A percentile compares a stretch with the other conserved stretches of the same genome.
These are phyloP conservation scores for Obelidium mucronatum DNA, from an alignment of 192 early-diverging fungal genomes.

Conservation along the genomic window DNA sequence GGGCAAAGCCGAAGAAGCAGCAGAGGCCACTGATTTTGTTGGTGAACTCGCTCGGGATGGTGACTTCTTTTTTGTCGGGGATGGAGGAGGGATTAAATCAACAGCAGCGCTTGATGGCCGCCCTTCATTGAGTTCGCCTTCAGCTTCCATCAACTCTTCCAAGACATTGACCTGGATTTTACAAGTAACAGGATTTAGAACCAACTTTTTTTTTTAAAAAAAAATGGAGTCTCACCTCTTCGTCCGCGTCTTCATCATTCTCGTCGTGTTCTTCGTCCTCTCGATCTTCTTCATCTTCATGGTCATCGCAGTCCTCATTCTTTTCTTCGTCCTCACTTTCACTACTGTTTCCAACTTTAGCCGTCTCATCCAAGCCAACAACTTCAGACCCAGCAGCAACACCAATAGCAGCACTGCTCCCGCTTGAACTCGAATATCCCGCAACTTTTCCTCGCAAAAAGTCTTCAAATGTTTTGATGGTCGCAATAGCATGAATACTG, in stretches of 20 bases:
- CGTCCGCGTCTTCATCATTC: background rate
- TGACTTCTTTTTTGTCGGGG: constrained; percentile 7
- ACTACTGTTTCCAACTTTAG: constrained; percentile 37
- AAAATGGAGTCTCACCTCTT: background rate
- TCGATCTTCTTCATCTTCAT: constrained; percentile 44
- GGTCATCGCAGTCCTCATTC: constrained; percentile 42
- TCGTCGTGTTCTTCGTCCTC: constrained; percentile 28
- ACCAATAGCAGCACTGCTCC: background rate
- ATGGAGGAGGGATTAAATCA: constrained; percentile 28
- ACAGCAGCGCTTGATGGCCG: constrained; percentile 31
- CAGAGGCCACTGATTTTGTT: background rate
- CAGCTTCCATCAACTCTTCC: constrained; percentile 27
- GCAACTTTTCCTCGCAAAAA: constrained; percentile 62
- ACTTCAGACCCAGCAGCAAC: constrained; percentile 14
- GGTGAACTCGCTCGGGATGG: constrained; percentile 30
- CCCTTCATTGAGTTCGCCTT: constrained; percentile 49
- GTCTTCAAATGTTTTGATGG: constrained; percentile 80
- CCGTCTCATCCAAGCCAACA: constrained; percentile 31
- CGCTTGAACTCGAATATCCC: background rate
- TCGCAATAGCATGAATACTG: constrained; percentile 86
- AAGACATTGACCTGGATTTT: constrained; percentile 3
- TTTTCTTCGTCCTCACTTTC: constrained; percentile 42
- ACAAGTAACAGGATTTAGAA: background rate
- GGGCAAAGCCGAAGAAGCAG: constrained; percentile 22
- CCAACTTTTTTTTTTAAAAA: background rate